Conservation (phyloP, 805 yeast species). For the Crinitomyces ghanaensis region DNA sequence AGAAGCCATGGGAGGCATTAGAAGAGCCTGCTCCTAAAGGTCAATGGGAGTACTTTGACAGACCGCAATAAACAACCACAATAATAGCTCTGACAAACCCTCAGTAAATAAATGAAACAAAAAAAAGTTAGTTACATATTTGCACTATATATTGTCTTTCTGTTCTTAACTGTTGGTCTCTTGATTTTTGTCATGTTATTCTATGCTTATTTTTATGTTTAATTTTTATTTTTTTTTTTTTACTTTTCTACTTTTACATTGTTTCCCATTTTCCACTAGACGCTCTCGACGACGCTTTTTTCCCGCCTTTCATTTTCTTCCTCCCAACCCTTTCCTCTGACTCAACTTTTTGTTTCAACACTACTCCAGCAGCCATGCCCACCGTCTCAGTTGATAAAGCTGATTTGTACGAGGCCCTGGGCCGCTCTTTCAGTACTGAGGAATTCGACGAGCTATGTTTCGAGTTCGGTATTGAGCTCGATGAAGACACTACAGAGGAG, state of each 20-base stretch:
- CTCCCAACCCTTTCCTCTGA: too few species aligned
- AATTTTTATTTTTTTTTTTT: too few species aligned
- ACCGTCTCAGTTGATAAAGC: slow-evolving; percentile 91
- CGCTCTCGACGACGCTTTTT: too few species aligned
- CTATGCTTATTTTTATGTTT: too few species aligned
- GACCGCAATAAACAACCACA: slow-evolving; percentile 4
- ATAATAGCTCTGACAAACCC: too few species aligned
- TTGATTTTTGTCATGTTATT: too few species aligned
- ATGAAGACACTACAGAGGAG: slow-evolving; percentile 87
- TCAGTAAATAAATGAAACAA: too few species aligned
- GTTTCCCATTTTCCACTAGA: slow-evolving; percentile 1
- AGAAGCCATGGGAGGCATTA: slow-evolving; percentile 70
- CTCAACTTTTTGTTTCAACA: too few species aligned
- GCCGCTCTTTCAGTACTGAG: slow-evolving; percentile 49
- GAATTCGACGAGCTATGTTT: slow-evolving; percentile 97
- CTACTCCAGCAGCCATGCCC: slow-evolving; percentile 84
- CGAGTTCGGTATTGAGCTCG: slow-evolving; percentile 94
- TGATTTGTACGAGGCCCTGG: slow-evolving; percentile 77
- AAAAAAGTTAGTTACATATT: too few species aligned
- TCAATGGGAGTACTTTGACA: slow-evolving; percentile 74
- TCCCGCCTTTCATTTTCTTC: too few species aligned
- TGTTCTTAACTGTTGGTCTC: too few species aligned
- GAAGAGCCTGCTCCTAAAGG: slow-evolving; percentile 70
- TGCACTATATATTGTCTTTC: too few species aligned
- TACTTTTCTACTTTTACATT: not conserved